Evolutionary conservation across 1,284 basidiomycete genomes (phyloP), one percentile per base, ranked within the genome.

Genomic region (Moesziomyces parantarcticus): DNA sequence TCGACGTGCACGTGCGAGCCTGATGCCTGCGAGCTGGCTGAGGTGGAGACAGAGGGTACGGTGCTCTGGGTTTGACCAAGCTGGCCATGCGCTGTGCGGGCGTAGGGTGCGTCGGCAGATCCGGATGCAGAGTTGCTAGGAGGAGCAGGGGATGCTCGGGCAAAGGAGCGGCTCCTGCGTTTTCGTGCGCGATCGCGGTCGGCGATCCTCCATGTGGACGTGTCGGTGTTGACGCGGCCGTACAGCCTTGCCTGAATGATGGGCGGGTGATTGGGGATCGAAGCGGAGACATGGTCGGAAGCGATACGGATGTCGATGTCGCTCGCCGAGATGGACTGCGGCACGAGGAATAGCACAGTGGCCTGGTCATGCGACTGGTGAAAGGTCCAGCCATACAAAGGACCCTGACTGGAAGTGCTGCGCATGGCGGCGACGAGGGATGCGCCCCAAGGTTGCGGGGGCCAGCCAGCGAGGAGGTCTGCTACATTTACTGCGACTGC

Each of bases 341-440:
- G 65, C 6, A 79, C 76, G 34, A 78, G 71, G 42, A 79, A 79
- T 18, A 79, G 54, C 3, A 78, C 67, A n/a, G 77, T 79, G n/a
- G 72, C 73, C 51, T 79, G 77, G 14, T 75, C 76, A 49, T 77
- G 73, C 3, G 69, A 74, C 50, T 79, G 77, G 43, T 79, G 77
- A 23, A 74, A 71, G 0, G 73, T 73, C 77, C 77, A 79, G 36
- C 76, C 72, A 25, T 65, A 67, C 20, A 79, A 52, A 45, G 65
- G 59, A 22, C 45, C 40, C 21, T 43, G 48, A 18, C 51, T 43
- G 21, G 46, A 40, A 25, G 43, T 29, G 23, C 49, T 34, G 48
- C 55, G 58, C 65, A 68, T 68, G 47, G 3, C 57, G 58, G 25
- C 7, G 8, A 29, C 25, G 14, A 22, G 43, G 20, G 20, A 7